Conservation (phyloP, 805 yeast genomes). For the Clavispora phyllophila region DNA sequence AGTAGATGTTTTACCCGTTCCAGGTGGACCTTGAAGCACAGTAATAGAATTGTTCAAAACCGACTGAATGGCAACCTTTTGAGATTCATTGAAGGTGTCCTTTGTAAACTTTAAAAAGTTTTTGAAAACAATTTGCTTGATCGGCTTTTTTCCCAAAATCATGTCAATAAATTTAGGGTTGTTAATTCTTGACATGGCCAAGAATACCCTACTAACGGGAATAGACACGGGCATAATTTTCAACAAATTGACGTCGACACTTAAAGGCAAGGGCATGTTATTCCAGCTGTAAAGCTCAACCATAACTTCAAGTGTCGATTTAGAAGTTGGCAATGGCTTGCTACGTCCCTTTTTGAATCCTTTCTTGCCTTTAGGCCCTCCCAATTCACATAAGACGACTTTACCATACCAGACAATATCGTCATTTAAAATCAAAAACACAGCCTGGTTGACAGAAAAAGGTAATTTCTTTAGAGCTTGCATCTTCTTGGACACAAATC, state of each 20-base stretch:
- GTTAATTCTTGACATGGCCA: conserved; percentile 58
- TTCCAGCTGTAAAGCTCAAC: conserved; percentile 59
- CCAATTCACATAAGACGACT: conserved; percentile 40
- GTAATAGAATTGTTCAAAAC: conserved; percentile 48
- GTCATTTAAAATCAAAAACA: conserved; percentile 49
- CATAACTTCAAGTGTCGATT: conserved; percentile 34
- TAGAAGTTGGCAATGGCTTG: not conserved
- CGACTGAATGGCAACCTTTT: conserved; percentile 48
- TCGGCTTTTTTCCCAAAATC: conserved; percentile 51
- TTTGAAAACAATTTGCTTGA: conserved; percentile 51
- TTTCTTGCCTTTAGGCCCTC: conserved; percentile 4
- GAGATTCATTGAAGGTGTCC: conserved; percentile 53
- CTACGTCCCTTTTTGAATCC: not conserved
- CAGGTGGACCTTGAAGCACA: conserved; percentile 41
- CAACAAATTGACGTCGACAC: conserved; percentile 32
- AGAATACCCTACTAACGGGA: conserved; percentile 57
- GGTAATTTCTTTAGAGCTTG: conserved; percentile 53
- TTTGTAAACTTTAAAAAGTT: conserved; percentile 48
- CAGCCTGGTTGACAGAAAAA: conserved; percentile 52
- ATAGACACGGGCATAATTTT: conserved; percentile 56
- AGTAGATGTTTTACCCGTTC: conserved; percentile 42
- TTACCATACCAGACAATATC: conserved; percentile 57
- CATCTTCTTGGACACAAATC: conserved; percentile 47
- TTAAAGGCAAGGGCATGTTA: conserved; percentile 42
- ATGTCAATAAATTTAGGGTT: conserved; percentile 49